Evolutionary conservation across 2,329 filamentous ascomycete species (phyloP).

Genomic region (Stagonosporopsis tanaceti): DNA sequence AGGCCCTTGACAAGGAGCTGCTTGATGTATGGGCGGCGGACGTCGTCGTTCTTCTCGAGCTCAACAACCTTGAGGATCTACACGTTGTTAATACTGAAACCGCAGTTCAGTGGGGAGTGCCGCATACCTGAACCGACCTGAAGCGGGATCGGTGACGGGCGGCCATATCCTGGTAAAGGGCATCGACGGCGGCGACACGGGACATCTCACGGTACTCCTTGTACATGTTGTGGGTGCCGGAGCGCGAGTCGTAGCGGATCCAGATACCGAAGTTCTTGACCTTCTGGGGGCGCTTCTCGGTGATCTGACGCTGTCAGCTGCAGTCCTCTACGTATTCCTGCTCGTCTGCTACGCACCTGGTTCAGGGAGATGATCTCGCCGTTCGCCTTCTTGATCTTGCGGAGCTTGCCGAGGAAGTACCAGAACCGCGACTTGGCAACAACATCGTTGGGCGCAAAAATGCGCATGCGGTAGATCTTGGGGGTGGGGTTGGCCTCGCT

Average conservation of each 20-base stretch:
- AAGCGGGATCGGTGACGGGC: conserved; percentile 98
- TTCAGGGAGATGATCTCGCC: conserved; percentile 99
- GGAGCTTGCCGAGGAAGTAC: conserved; percentile 99
- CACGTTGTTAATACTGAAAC: neutral
- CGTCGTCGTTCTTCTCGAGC: conserved; percentile 89
- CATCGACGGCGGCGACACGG: conserved; percentile 91
- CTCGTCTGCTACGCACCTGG: conserved; percentile 70
- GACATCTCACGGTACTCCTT: conserved; percentile 99
- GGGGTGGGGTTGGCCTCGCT: conserved; percentile 96
- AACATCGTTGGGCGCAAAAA: conserved; percentile 97
- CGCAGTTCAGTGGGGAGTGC: neutral
- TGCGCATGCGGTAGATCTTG: conserved; percentile 99
- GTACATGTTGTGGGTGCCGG: conserved; percentile 99
- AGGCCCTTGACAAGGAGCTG: conserved; percentile 95
- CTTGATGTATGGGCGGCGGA: conserved; percentile 99
- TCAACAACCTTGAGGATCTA: conserved; percentile 99
- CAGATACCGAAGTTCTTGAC: conserved; percentile 99
- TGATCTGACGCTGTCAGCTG: conserved; percentile 68
- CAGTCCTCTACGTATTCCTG: neutral
- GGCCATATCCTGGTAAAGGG: conserved; percentile 99
- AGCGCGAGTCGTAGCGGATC: conserved; percentile 99
- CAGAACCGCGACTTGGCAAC: conserved; percentile 99
- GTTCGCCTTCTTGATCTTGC: conserved; percentile 99
- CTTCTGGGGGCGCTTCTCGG: conserved; percentile 98
- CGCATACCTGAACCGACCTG: conserved; percentile 94